Conservation (phyloP, 306 rosid genomes). For the Acacia crassicarpa region DNA sequence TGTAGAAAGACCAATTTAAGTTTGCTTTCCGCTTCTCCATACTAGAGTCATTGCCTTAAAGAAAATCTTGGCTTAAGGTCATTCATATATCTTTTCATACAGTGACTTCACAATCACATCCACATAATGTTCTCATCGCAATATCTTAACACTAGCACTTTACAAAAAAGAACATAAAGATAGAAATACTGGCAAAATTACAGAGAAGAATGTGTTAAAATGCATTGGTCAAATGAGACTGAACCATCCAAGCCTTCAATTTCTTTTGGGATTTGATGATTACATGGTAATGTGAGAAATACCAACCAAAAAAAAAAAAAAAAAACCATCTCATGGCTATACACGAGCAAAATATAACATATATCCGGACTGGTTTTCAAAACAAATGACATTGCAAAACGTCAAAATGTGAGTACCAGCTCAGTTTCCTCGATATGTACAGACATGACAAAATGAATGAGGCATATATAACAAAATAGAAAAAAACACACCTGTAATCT, state of each 20-base stretch:
- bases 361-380: background rate
- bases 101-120: background rate
- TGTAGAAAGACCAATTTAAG: background rate
- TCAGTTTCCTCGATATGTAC: background rate
- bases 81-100: background rate
- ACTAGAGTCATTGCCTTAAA: background rate
- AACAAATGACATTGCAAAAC: background rate
- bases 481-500: conserved; percentile 71
- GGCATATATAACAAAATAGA: background rate
- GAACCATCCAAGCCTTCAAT: background rate
- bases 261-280: background rate
- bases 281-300: background rate
- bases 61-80: background rate
- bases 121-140: background rate
- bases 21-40: background rate
- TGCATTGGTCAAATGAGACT: background rate
- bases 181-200: background rate
- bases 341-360: background rate
- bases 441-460: conserved; percentile 2
- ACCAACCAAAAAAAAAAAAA: background rate
- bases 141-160: background rate
- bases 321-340: background rate
- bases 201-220: background rate
- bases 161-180: background rate
- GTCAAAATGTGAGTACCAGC: background rate